Evolutionary conservation across 208 protist genomes (phyloP), one percentile per base, ranked within the genome.

Genomic region (Endotrypanum monterogeii): DNA sequence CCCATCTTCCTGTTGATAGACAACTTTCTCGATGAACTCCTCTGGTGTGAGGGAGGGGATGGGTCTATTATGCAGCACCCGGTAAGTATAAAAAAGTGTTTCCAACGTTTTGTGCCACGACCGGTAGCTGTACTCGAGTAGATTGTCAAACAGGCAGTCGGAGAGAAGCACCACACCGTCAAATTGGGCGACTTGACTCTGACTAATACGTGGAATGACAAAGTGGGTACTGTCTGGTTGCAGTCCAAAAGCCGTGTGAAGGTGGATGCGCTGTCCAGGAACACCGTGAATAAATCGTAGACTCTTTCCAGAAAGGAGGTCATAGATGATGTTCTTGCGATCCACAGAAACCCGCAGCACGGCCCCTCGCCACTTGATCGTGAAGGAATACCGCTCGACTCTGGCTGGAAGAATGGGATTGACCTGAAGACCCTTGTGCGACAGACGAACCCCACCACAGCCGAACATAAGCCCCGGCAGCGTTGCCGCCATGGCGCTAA

Each of bases 51-150:
- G 82, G 14, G 91, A 80, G 0, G 83, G 80, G 28, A 97, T 96
- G 30, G 77, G 77, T 46, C 83, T 83, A 39, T 93, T 84, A 68
- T 96, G 93, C 58, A 97, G 82, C 18, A 79, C 79, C 18, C 93
- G 83, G 72, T 95, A 93, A 56, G 86, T 96, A 57, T 97, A 91
- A 76, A 96, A 97, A 23, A 96, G 84, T 25, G 83, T 88, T 75
- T 97, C 90, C 55, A 97, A 71, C 41, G 89, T 94, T 60, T 87
- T 89, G 65, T 88, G 82, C 91, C 93, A 97, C 37, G 91, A 82
- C 35, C 89, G 76, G 82, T 92, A 97, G 74, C 88, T 94, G 82
- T 94, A 92, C 63, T 97, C 87, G 57, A 91, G 83, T n/a, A 94
- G 82, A 76, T 95, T 90, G 74, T 93, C 78, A 72, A 97, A 94